phyloP scores from a whole-genome alignment of 768 basidiomycete genomes.

The Suillus occidentalis region DNA sequence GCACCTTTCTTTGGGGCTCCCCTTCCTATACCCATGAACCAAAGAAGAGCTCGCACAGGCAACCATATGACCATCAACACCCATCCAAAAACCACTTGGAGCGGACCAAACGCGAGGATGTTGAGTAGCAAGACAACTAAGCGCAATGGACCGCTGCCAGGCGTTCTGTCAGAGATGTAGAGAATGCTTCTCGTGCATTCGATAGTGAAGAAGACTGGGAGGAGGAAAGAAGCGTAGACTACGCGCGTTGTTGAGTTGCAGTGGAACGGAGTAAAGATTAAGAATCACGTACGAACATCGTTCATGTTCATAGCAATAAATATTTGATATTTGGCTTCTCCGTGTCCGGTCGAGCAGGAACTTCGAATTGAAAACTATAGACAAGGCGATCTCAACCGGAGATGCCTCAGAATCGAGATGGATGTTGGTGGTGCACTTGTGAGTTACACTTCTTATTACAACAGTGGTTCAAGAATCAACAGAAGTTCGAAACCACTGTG shows the following conservation, averaged over 20 bases:
- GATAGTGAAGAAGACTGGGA: conserved; percentile 15
- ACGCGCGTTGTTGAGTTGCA: background rate
- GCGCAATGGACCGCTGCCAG: conserved; percentile 13
- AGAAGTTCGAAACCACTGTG: background rate
- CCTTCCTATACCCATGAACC: conserved; percentile 20
- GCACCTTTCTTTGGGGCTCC: conserved; percentile 12
- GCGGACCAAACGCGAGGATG: conserved; percentile 6
- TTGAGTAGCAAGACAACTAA: conserved; percentile 4
- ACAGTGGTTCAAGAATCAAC: background rate
- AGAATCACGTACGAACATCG: conserved; percentile 1
- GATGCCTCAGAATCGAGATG: too few species aligned
- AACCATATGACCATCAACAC: conserved; percentile 4
- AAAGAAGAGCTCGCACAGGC: conserved; percentile 15
- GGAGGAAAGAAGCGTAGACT: conserved; percentile 13
- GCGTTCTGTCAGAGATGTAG: background rate
- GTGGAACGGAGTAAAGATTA: background rate
- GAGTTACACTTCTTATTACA: background rate
- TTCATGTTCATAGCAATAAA: background rate
- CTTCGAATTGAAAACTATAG: background rate
- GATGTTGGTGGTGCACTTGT: background rate
- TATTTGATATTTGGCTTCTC: background rate
- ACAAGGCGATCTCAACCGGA: background rate
- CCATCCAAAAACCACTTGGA: conserved; percentile 5
- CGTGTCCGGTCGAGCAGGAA: background rate
- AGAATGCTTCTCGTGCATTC: conserved; percentile 9